These are phyloP conservation scores for Amylocystis lapponica DNA, from an alignment of 768 basidiomycete genomes.

Conservation along the genomic window DNA sequence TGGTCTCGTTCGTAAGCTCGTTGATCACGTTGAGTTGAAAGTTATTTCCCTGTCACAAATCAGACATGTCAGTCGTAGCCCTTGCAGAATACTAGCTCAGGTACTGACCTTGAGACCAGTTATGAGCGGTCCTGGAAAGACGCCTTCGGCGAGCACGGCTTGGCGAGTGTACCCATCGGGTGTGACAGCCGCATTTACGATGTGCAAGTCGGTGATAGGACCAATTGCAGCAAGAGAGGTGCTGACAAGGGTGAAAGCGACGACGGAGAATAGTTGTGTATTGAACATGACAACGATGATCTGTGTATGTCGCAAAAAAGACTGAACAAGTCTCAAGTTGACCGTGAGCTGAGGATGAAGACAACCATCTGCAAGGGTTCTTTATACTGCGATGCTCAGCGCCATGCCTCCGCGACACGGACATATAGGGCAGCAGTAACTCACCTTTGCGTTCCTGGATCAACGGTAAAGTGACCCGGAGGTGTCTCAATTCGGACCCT, in stretches of 20 bases:
- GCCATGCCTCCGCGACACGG: no score
- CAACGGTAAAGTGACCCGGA: no score
- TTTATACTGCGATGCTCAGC: no score
- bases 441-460: no score
- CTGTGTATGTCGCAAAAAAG: background rate
- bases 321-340: background rate
- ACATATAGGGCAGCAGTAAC: no score
- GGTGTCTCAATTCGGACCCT: no score
- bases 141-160: conserved; percentile 14
- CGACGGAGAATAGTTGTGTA: background rate
- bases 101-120: conserved; percentile 16
- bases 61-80: background rate
- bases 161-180: conserved; percentile 25
- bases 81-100: background rate
- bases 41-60: conserved; percentile 11
- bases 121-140: conserved; percentile 19
- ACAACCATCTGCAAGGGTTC: background rate
- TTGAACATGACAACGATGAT: background rate
- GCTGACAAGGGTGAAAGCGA: conserved; percentile 3
- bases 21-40: conserved; percentile 17
- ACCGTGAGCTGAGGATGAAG: background rate
- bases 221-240: conserved; percentile 16
- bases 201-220: conserved; percentile 11
- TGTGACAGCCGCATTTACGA: conserved; percentile 18
- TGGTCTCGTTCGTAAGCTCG: conserved; percentile 12